These are phyloP conservation scores for Trametes coccinea DNA, from an alignment of 768 basidiomycete genomes.

Conservation along the genomic window DNA sequence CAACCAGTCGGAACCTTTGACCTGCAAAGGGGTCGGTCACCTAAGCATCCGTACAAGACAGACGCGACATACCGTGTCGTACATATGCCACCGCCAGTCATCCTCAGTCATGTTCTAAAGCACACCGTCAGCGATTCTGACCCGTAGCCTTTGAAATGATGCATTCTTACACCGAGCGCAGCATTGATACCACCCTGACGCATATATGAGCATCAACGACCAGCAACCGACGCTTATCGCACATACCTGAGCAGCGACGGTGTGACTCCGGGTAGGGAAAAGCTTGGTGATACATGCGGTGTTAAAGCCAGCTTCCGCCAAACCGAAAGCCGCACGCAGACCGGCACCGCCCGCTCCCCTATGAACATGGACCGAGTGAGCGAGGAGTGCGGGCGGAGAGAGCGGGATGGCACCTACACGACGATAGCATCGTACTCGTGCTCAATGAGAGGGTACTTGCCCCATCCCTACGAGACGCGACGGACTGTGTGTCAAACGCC, in stretches of 20 bases:
- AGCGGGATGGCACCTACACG: constrained; percentile 61
- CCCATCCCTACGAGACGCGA: constrained; percentile 65
- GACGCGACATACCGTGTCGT: constrained; percentile 71
- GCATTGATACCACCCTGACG: constrained; percentile 95
- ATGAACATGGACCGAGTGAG: neutral
- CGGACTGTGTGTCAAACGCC: constrained; percentile 9
- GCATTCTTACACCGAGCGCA: constrained; percentile 76
- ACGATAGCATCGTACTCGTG: constrained; percentile 99
- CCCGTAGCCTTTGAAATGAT: constrained; percentile 73
- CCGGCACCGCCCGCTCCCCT: constrained; percentile 99
- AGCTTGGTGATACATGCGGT: constrained; percentile 99
- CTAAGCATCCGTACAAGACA: neutral
- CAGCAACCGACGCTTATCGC: neutral
- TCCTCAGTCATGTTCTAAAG: constrained; percentile 98
- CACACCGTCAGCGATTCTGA: constrained; percentile 43
- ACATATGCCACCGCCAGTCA: constrained; percentile 99
- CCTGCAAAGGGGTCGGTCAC: constrained; percentile 44
- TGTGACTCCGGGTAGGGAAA: constrained; percentile 98
- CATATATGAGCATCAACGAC: constrained; percentile 16
- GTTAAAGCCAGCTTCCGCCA: constrained; percentile 97
- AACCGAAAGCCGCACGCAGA: constrained; percentile 95
- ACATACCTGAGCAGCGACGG: constrained; percentile 92
- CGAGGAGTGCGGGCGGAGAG: neutral
- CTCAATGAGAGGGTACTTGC: constrained; percentile 95
- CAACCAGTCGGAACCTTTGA: constrained; percentile 99